Evolutionary conservation across 306 rosid species (phyloP), one percentile per base, ranked within the genome.

Genomic region (Fragaria ananassa): DNA sequence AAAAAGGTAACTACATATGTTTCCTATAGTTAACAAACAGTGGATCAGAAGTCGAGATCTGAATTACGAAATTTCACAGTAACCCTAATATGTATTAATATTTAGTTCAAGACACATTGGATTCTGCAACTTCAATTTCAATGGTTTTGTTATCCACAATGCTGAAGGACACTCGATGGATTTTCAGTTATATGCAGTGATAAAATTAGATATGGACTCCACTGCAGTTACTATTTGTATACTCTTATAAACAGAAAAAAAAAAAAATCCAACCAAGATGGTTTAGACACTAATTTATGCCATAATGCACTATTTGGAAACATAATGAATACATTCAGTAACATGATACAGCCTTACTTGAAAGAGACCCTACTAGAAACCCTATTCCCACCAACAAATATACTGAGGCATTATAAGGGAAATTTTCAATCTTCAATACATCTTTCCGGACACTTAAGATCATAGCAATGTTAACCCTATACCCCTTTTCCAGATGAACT

Each of bases 1-100:
- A 90, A 95, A 73, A 86, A 87, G 81, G 86, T 85, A 4, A 86
- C 88, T 53, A 96, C 97, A 23, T 96, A 90, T 78, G 85, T 75
- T 80, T 89, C 96, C 98, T 92, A 89, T 46, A 83, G 83, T 18
- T 69, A 70, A 79, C 21, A 4, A 1, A 53, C 56, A 61, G 67
- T 44, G 19, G 68, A 34, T 39, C 29, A 57, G 54, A 57, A 39
- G 29, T 8, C 5, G 25, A 15, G 54, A 41, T 74, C 66, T 56
- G 21, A 54, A 54, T 39, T n/a, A n/a, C n/a, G n/a, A n/a, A n/a
- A n/a, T n/a, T n/a, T n/a, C n/a, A n/a, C n/a, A n/a, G n/a, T n/a
- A n/a, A n/a, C n/a, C n/a, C n/a, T n/a, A n/a, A n/a, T 13, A 13
- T 1, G 49, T 6, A 50, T 51, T 34, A 31, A 34, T 4, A 51